Percentiles rank a stretch among this genome's conserved stretches.
phyloP scores from a whole-genome alignment of 163 green algal genomes.

The Scenedesmus sp. region DNA sequence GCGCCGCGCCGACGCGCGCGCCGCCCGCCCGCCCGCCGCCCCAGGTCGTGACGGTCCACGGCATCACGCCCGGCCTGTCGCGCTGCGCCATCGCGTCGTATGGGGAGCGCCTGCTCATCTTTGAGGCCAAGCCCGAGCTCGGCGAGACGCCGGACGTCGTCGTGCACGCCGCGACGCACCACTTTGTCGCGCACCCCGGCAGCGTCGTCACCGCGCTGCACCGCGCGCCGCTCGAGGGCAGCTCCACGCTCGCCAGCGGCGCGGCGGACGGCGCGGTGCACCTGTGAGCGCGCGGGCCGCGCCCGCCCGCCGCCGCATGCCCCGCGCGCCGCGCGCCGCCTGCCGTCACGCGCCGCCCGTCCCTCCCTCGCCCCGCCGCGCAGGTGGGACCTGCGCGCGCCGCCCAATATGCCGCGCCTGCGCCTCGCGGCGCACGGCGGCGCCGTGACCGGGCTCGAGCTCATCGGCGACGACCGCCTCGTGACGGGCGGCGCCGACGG shows the following conservation, averaged over 20 bases:
- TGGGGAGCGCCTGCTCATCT: conserved; percentile 55
- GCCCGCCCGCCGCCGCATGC: not conserved
- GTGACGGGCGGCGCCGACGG: conserved; percentile 48
- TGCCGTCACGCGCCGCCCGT: not conserved
- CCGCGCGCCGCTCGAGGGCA: conserved; percentile 4
- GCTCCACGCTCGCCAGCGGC: conserved; percentile 44
- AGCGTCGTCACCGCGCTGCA: conserved; percentile 44
- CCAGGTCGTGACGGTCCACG: conserved; percentile 59
- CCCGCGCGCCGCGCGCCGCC: no score
- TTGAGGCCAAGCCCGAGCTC: conserved; percentile 31
- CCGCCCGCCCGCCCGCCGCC: not conserved
- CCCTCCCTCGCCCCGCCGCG: not conserved
- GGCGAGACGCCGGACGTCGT: conserved; percentile 5
- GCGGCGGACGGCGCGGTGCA: conserved; percentile 49
- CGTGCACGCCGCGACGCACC: conserved; percentile 5
- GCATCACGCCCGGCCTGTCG: conserved; percentile 50
- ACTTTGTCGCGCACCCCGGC: conserved; percentile 29
- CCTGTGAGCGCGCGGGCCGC: conserved; percentile 43
- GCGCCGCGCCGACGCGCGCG: no score
- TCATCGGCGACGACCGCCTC: conserved; percentile 48
- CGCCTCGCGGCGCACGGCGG: conserved; percentile 16
- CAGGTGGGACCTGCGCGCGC: conserved; percentile 51
- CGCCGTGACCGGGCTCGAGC: conserved; percentile 46
- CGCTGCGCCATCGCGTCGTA: conserved; percentile 48
- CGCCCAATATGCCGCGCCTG: conserved; percentile 22